phyloP scores from a whole-genome alignment of 192 early-diverging fungal genomes.

The Mortierella alpina region DNA sequence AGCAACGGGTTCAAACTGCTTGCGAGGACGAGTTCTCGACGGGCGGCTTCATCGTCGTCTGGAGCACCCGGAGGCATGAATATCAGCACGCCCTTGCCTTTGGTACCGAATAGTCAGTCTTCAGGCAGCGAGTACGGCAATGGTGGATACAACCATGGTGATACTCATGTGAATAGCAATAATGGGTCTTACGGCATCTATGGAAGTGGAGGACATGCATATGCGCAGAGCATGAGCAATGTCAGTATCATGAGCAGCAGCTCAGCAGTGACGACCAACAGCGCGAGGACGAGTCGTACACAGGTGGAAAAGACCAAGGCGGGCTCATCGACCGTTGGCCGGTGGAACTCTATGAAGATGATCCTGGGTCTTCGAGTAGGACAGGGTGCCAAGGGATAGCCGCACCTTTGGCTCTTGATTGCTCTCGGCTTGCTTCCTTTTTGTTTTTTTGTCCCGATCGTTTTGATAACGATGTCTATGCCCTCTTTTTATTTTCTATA shows the following conservation, averaged over 20 bases:
- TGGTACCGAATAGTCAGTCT: conserved; percentile 8
- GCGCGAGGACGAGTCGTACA: background rate
- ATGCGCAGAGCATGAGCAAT: conserved; percentile 32
- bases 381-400: conserved; percentile 21
- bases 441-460: background rate
- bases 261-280: background rate
- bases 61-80: conserved; percentile 4
- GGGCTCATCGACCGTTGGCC: conserved; percentile 10
- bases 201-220: background rate
- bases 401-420: too few relatives aligned
- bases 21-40: conserved; percentile 24
- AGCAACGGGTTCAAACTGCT: conserved; percentile 8
- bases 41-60: background rate
- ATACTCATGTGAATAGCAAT: background rate
- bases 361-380: conserved; percentile 43
- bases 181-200: background rate
- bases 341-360: conserved; percentile 45
- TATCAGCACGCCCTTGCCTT: conserved; percentile 28
- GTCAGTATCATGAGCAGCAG: conserved; percentile 1
- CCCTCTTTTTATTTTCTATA: too few relatives aligned
- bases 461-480: background rate
- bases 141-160: background rate
- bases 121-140: background rate
- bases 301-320: background rate
- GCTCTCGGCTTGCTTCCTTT: too few relatives aligned